These are phyloP conservation scores for Ambrosia trifida DNA, from an alignment of 129 eudicot species.

Conservation along the genomic window DNA sequence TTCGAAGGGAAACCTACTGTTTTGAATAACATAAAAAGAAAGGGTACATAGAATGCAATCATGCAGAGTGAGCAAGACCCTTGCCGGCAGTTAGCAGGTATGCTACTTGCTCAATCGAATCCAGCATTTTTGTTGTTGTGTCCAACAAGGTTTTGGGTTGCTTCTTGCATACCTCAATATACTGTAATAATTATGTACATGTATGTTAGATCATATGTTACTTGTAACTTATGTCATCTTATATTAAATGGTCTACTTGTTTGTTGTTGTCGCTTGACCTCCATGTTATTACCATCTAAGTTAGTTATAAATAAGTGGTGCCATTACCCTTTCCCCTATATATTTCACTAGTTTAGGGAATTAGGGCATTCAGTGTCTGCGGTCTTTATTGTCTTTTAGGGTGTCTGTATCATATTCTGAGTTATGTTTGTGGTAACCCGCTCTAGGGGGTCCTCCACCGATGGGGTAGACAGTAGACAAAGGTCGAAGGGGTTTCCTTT, in stretches of 20 bases:
- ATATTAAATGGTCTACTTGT: constrained; percentile 13
- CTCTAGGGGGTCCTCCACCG: too few species aligned
- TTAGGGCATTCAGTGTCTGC: too few species aligned
- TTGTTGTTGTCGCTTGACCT: background rate
- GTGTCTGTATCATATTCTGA: too few species aligned
- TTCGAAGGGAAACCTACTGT: constrained; percentile 82
- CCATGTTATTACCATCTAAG: background rate
- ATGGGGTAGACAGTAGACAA: too few species aligned
- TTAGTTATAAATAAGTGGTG: too few species aligned
- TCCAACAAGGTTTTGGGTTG: constrained; percentile 36
- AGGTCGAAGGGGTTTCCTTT: too few species aligned
- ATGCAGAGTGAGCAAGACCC: constrained; percentile 29
- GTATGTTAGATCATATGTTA: constrained; percentile 44
- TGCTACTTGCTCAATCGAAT: constrained; percentile 32
- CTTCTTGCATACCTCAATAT: constrained; percentile 29
- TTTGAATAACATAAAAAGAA: constrained; percentile 76
- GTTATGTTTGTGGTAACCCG: too few species aligned
- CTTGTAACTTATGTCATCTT: constrained; percentile 32
- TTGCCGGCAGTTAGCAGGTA: constrained; percentile 42
- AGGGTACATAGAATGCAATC: constrained; percentile 54
- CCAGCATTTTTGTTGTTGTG: constrained; percentile 37
- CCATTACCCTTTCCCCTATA: too few species aligned
- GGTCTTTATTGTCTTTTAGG: too few species aligned
- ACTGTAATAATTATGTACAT: constrained; percentile 67
- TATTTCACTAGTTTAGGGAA: too few species aligned